Base-by-base conservation (phyloP, 169 alveolate species). In the Plasmodium inui region DNA sequence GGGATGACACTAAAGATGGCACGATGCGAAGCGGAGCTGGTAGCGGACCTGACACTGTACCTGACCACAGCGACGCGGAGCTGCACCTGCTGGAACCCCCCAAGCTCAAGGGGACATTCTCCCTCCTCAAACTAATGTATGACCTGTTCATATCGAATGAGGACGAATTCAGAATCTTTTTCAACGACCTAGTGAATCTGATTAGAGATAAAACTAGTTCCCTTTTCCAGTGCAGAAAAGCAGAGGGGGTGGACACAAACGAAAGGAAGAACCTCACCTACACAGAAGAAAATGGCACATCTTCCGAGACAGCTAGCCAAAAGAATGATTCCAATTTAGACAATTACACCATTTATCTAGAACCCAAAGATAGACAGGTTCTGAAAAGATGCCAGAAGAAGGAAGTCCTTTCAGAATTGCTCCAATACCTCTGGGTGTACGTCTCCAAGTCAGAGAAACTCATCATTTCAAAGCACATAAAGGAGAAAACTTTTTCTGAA, bases 111-210 rank as follows among this genome's bases (percentile, higher is more conserved):
- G 94, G 94, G 28, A 88, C 89, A 4, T 79, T 88, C 46, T 30
- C 39, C 17, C 72, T 88, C 1, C 34, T 88, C 34, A 88, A 88
- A 79, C 46, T 76, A 1, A 88, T 88, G 83, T 57, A 78, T 28
- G 94, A 88, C 28, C 46, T 88, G 70, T 88, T 88, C 39, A 32
- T 67, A 12, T 34, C 83, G 9, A 88, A 88, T 61, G 41, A 88
- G 32, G 94, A 88, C 39, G 81, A 88, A 4, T 88, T 74, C 53
- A 78, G 94, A 55, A n/a, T 88, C 7, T 78, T 88, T 41, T 88
- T 88, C 55, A 88, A 55, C 55, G 70, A 88, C 32, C 9, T 88
- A 50, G 82, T 79, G 46, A 88, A 88, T 50, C 44, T 55, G 4
- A 88, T 88, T 55, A 61, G 44, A 7, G 94, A 88, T 1, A 88